Evolutionary conservation across 495 filamentous ascomycete genomes (phyloP).

Genomic region (Opeltia flavorubescens): DNA sequence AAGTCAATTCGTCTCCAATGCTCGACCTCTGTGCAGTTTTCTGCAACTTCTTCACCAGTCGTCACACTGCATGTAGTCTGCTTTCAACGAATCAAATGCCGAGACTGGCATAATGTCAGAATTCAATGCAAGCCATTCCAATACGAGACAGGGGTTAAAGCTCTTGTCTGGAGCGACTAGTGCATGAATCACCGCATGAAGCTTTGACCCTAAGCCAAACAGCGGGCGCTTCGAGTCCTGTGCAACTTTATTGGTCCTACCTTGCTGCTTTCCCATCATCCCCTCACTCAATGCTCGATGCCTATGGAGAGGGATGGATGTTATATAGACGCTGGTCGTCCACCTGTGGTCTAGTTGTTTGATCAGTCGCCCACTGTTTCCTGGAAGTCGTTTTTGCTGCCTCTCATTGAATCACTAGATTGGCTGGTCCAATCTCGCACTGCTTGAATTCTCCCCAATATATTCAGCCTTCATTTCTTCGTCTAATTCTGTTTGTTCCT

Average conservation of each 20-base stretch:
- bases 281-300: background rate
- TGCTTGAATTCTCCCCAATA: background rate
- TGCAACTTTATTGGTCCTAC: conserved; percentile 6
- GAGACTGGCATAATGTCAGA: background rate
- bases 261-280: background rate
- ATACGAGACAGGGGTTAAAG: background rate
- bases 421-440: conserved; percentile 14
- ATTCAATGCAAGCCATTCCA: background rate
- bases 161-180: background rate
- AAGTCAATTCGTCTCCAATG: no score
- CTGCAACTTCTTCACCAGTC: no score
- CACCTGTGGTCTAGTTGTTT: background rate
- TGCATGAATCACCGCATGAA: conserved; percentile 2
- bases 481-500: no score
- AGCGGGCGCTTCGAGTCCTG: conserved; percentile 7
- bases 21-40: no score
- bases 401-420: background rate
- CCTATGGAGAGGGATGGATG: conserved; percentile 2
- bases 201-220: background rate
- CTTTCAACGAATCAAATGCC: background rate
- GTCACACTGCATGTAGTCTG: no score
- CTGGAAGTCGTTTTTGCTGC: background rate
- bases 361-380: conserved; percentile 6
- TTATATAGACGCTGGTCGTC: conserved; percentile 10
- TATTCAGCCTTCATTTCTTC: background rate